Percentiles rank a stretch among this genome's conserved stretches.
Conservation (phyloP, 495 filamentous ascomycete species). For the Neurospora sp. region DNA sequence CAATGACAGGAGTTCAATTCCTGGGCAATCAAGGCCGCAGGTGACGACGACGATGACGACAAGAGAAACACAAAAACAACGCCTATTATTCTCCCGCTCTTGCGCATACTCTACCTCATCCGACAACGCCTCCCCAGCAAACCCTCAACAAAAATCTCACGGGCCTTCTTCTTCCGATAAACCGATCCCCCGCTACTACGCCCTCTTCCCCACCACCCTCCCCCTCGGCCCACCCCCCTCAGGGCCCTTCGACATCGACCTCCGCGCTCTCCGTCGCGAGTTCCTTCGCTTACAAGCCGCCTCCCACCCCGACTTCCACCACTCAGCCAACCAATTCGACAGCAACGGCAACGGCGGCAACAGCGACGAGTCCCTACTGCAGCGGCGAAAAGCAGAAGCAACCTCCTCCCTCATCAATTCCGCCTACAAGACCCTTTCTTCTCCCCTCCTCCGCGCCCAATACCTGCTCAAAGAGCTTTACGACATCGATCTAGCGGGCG, state of each 20-base stretch:
- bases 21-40: background rate
- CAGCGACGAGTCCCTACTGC: background rate
- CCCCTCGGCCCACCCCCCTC: constrained; percentile 69
- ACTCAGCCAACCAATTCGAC: constrained; percentile 18
- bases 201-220: constrained; percentile 76
- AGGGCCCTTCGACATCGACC: constrained; percentile 65
- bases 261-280: constrained; percentile 59
- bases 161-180: background rate
- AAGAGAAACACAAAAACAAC: background rate
- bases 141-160: background rate
- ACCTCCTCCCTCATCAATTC: constrained; percentile 73
- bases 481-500: constrained; percentile 66
- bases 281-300: constrained; percentile 73
- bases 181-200: constrained; percentile 48
- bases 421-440: constrained; percentile 72
- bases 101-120: constrained; percentile 2
- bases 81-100: constrained; percentile 2
- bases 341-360: constrained; percentile 2
- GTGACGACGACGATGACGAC: background rate
- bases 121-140: background rate
- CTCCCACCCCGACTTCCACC: constrained; percentile 76
- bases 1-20: background rate
- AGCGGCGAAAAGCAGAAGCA: constrained; percentile 46
- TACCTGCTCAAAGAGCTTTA: constrained; percentile 62
- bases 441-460: constrained; percentile 70